Evolutionary conservation across 108 stramenopile genomes (phyloP), one percentile per base, ranked within the genome.

Genomic region (Parietichytrium sp.): DNA sequence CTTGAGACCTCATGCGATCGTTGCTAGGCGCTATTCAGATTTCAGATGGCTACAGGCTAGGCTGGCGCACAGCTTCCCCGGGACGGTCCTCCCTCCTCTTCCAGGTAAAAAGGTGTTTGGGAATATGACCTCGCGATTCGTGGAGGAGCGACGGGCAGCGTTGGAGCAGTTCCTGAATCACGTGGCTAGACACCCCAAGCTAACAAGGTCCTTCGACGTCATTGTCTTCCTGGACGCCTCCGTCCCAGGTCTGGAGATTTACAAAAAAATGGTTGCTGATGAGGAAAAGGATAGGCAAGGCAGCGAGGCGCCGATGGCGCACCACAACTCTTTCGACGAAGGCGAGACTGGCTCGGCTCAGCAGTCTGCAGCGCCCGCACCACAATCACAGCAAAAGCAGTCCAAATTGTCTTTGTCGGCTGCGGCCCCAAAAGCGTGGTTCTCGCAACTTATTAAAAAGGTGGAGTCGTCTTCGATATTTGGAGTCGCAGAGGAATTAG

Each of bases 51-150:
- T 72, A 16, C 61, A 72, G 10, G 15, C 23, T 6, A 33, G 61
- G 23, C 25, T 72, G 20, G 13, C 38, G 23, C 38, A 36, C 23
- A 6, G 15, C 42, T 72, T 33, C 33, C 61, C 61, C 10, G 61
- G 61, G 38, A 72, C 61, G 23, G 61, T 27, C 61, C 13, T 72
- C 61, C 61, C 61, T 6, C 61, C 61, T 6, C 61, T 72, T 25
- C 61, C 61, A n/a, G 61, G 20, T 6, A 72, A 33, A 25, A 33
- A 42, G 38, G 45, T 72, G 61, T 72, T 72, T 27, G 61, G 61
- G 13, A 72, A 72, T 25, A 36, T 72, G 38, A 45, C 61, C 16
- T 10, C 61, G 8, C 38, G 38, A 6, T 72, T 72, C 25, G 42
- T 72, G 23, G 61, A 72, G 61, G 61, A 16, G 8, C 61, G 61